Evolutionary conservation across 192 early-diverging fungal genomes (phyloP), one percentile per base, ranked within the genome.

Genomic region (Linnemannia hyalina): DNA sequence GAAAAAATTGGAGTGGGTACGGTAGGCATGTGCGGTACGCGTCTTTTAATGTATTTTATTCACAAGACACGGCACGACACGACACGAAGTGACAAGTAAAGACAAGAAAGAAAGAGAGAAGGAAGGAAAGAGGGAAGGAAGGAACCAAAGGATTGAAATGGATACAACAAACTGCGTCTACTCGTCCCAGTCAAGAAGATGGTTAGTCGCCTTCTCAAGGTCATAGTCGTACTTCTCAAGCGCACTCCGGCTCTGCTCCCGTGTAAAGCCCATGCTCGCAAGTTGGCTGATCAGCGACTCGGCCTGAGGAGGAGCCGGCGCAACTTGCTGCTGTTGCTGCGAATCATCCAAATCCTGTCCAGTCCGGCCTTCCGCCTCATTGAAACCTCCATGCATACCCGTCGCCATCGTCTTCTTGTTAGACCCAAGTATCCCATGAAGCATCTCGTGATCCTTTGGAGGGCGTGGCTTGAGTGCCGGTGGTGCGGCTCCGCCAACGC

Each of bases 211-310:
- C 85, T 93, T 92, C 75, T 94, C 90, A 23, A 94, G 86, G 84
- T 96, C 93, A 77, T 95, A 91, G 65, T 95, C 94, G 80, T 91
- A 94, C 89, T 90, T 93, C 49, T 93, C 90, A 42, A 96, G 88
- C 2, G 95, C 95, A 22, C 92, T 90, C 49, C 91, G 89, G 26
- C 94, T 94, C 84, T 95, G 94, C 7, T 91, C 83, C 29, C 89
- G 88, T 11, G 92, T 90, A 80, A 96, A 96, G 1, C 95, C 95
- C 94, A 96, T 95, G 71, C 90, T 91, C 47, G 92, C 88, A 36
- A 96, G 79, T 20, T 92, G 90, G 18, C 88, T 78, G 49, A 93
- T 89, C 78, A 86, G 52, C 13, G 71, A 57, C 26, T 81, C 76
- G 11, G 84, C 84, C 15, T 86, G 71, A 38, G 84, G 84, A 36